Conservation (phyloP, 139 green algal species). For the Limnomonas spitsbergensis region DNA sequence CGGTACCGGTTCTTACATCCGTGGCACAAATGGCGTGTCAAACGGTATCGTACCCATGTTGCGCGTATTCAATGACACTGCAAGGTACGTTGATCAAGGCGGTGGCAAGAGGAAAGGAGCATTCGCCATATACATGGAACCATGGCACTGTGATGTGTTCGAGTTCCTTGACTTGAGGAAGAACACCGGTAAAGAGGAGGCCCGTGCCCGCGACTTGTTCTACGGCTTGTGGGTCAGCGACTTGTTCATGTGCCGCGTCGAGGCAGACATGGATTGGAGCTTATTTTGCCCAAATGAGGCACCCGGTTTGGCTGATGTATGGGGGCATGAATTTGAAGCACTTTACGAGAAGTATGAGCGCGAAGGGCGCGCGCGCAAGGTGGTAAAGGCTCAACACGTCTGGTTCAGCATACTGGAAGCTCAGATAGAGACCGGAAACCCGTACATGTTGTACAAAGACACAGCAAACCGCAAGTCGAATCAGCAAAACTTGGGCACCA, state of each 20-base stretch:
- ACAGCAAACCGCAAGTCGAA: constrained; percentile 94
- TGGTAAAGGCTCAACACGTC: constrained; percentile 93
- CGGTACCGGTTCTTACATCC: constrained; percentile 88
- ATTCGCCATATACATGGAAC: constrained; percentile 97
- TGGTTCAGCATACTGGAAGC: constrained; percentile 98
- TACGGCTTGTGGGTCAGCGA: constrained; percentile 97
- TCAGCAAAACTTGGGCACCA: constrained; percentile 96
- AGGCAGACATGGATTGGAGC: constrained; percentile 83
- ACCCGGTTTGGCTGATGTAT: constrained; percentile 89
- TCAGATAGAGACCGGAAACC: constrained; percentile 98
- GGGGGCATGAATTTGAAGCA: constrained; percentile 88
- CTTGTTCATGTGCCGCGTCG: constrained; percentile 91
- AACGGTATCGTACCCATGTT: constrained; percentile 99
- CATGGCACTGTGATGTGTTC: constrained; percentile 89
- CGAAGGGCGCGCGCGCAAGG: constrained; percentile 67
- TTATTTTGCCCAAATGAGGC: constrained; percentile 98
- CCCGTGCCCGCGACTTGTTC: constrained; percentile 92
- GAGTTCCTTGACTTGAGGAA: constrained; percentile 97
- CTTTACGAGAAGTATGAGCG: constrained; percentile 85
- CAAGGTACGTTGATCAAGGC: constrained; percentile 88
- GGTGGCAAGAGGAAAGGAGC: constrained; percentile 97
- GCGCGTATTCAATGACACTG: constrained; percentile 98
- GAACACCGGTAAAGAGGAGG: constrained; percentile 88
- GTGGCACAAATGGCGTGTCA: constrained; percentile 95
- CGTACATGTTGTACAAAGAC: constrained; percentile 99